Evolutionary conservation across 176 grass and related monocot genomes (phyloP), one percentile per base, ranked within the genome.

Genomic region (Eleusine coracana): DNA sequence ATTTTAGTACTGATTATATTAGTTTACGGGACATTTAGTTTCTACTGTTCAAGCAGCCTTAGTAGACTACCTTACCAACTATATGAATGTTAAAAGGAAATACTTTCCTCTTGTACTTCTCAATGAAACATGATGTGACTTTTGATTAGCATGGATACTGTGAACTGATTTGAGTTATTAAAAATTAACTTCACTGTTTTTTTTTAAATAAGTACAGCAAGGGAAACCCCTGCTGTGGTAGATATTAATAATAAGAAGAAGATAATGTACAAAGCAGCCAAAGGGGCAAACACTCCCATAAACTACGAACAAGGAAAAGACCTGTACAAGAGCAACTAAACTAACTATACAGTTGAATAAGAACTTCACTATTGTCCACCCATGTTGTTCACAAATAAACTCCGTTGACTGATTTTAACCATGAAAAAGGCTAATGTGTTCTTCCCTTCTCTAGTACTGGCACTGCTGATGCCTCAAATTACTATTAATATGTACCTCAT

Each of bases 61-160:
- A 31, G 2, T 51, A 51, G 10, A 75, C 40, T 12, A 72, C 31
- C 65, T 77, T 69, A 71, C 20, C 0, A 21, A 77, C 73, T 50
- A 52, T 23, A 44, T 10, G 44, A 48, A 48, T 18, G 40, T 20
- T 42, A 37, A 18, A 69, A 61, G 40, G 21, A 48, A 81, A 87
- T 23, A 49, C 10, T 82, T 82, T 68, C 39, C 74, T 81, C 27
- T 42, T 81, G 21, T 9, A 69, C 7, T 46, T 74, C 27, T 81
- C 6, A 20, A 21, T 55, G 45, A 14, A 49, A 58, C 69, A 74
- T 39, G 58, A 5, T 25, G 37, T 28, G 42, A 45, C 0, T 64
- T 48, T 66, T 69, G 21, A 59, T 48, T 61, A 15, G 48, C 56
- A 39, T 15, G 42, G 59, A 74, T 49, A 46, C 14, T 60, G 16